These are phyloP conservation scores for Trichophyton schoenleinii DNA, from an alignment of 2,329 filamentous ascomycete species.

Conservation along the genomic window DNA sequence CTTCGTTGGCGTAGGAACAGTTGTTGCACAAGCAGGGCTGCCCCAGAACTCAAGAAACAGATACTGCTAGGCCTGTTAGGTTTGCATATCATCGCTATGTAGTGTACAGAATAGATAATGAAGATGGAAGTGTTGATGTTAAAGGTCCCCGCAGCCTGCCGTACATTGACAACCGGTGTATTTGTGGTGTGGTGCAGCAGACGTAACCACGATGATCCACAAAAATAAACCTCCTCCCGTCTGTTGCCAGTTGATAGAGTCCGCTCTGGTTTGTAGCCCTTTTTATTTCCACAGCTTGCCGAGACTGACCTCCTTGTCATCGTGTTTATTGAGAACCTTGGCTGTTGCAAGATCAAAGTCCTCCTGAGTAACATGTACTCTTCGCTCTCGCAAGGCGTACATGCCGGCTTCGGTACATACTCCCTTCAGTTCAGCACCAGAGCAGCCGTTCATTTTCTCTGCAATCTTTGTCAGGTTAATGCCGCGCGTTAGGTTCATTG, in stretches of 20 bases:
- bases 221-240: not conserved
- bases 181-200: not conserved
- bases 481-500: conserved; percentile 95
- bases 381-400: conserved; percentile 88
- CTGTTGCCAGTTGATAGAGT: not conserved
- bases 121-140: not conserved
- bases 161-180: not conserved
- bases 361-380: conserved; percentile 97
- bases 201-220: not conserved
- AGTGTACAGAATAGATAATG: not conserved
- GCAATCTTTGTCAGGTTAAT: conserved; percentile 98
- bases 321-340: conserved; percentile 99
- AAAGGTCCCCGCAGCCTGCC: not conserved
- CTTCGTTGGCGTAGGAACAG: not conserved
- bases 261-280: not conserved
- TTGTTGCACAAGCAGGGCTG: not conserved
- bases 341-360: conserved; percentile 97
- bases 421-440: conserved; percentile 93
- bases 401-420: conserved; percentile 98
- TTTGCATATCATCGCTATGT: conserved; percentile 2
- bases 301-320: conserved; percentile 89
- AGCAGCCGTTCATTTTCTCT: conserved; percentile 99
- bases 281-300: conserved; percentile 70
- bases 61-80: not conserved
- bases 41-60: not conserved